Percentiles rank a stretch among this genome's conserved stretches.
phyloP scores from a whole-genome alignment of 257 asterid genomes.

The Solanum chmielewskii region DNA sequence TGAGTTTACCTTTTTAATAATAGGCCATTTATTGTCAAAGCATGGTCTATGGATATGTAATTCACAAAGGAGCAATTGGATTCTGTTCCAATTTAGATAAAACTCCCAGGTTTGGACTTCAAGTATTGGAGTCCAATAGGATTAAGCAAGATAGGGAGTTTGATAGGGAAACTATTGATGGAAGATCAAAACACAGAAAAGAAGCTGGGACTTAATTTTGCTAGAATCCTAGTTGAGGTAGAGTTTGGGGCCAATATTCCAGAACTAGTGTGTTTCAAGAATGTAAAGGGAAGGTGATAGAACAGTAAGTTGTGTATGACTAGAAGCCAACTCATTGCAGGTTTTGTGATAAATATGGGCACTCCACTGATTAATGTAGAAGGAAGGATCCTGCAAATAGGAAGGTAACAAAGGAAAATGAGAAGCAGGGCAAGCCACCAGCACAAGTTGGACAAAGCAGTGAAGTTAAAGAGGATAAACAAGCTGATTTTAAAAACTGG shows the following conservation, averaged over 20 bases:
- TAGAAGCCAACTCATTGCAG: background rate
- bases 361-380: background rate
- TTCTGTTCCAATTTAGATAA: background rate
- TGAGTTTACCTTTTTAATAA: background rate
- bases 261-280: background rate
- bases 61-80: background rate
- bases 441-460: background rate
- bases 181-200: background rate
- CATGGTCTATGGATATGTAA: background rate
- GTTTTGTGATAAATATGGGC: background rate
- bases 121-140: background rate
- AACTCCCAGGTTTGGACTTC: background rate
- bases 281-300: background rate
- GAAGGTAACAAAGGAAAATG: background rate
- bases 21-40: background rate
- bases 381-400: background rate
- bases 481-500: background rate
- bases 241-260: background rate
- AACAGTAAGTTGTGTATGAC: background rate
- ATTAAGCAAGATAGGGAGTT: background rate
- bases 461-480: background rate
- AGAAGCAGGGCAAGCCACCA: background rate
- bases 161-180: background rate
- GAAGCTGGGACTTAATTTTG: background rate
- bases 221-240: background rate